Conservation (phyloP, 1,139 yeast genomes). For the Hemisphaericaspora xylofermentans region DNA sequence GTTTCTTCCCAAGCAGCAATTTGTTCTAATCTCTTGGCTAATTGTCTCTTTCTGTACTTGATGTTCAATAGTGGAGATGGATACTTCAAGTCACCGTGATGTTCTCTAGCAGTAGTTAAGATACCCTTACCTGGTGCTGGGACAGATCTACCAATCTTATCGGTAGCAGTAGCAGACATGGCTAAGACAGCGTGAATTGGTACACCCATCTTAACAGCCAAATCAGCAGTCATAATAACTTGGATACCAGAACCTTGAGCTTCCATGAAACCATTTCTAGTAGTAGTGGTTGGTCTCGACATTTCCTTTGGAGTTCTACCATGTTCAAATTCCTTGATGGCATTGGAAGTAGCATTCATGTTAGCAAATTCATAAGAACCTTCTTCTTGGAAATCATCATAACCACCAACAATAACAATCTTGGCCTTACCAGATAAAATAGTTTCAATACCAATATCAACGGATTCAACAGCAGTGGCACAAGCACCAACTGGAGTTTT, state of each 20-base stretch:
- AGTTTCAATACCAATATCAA: slow-evolving; percentile 93
- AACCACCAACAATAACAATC: slow-evolving; percentile 96
- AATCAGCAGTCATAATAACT: slow-evolving; percentile 90
- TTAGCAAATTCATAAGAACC: slow-evolving; percentile 97
- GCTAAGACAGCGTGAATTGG: slow-evolving; percentile 97
- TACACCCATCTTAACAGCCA: slow-evolving; percentile 97
- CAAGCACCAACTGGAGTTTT: slow-evolving; percentile 99
- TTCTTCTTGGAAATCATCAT: slow-evolving; percentile 99
- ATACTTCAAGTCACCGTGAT: slow-evolving; percentile 78
- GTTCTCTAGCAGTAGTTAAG: slow-evolving; percentile 95
- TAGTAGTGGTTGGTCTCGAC: slow-evolving; percentile 97
- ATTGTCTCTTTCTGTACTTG: slow-evolving; percentile 92
- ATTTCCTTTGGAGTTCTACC: slow-evolving; percentile 98
- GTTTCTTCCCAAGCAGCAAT: slow-evolving; percentile 81
- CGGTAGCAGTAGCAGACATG: slow-evolving; percentile 93
- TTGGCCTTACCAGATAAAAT: slow-evolving; percentile 91
- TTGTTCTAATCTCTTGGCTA: slow-evolving; percentile 74
- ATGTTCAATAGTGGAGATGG: slow-evolving; percentile 82
- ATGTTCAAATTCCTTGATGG: slow-evolving; percentile 81
- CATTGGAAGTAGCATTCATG: slow-evolving; percentile 97
- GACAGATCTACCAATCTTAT: slow-evolving; percentile 96
- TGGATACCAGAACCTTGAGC: slow-evolving; percentile 99
- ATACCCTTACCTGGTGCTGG: slow-evolving; percentile 99
- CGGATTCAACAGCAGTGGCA: slow-evolving; percentile 97
- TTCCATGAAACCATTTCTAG: slow-evolving; percentile 98